Percentiles rank a stretch among this genome's conserved stretches.
phyloP scores from a whole-genome alignment of 2,329 filamentous ascomycete genomes.

The Cadophora luteo-olivacea region DNA sequence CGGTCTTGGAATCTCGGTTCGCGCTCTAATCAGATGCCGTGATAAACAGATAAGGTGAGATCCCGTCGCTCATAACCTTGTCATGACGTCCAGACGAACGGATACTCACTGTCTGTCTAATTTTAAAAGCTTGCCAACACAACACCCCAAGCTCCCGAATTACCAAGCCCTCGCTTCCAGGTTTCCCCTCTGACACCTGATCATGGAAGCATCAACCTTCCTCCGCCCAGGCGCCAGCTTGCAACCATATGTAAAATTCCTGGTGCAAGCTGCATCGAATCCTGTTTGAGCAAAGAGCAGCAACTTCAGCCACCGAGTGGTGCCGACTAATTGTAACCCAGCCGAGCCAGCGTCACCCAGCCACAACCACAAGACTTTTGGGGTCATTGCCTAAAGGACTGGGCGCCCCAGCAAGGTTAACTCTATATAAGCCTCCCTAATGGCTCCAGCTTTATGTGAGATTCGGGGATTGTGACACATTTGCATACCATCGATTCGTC shows the following conservation, averaged over 20 bases:
- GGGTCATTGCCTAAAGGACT: not conserved
- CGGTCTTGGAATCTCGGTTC: not conserved
- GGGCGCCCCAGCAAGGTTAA: slow-evolving; percentile 6
- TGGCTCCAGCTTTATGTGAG: slow-evolving; percentile 14
- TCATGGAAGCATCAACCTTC: not conserved
- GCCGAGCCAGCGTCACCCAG: not conserved
- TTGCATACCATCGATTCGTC: not conserved
- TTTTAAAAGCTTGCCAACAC: slow-evolving; percentile 9
- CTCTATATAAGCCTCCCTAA: slow-evolving; percentile 9
- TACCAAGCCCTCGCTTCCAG: not conserved
- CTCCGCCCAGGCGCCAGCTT: slow-evolving; percentile 2
- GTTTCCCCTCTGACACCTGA: not conserved
- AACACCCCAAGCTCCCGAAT: too few relatives aligned
- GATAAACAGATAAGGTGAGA: slow-evolving; percentile 8
- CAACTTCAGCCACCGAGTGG: not conserved
- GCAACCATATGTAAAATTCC: not conserved
- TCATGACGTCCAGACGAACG: not conserved
- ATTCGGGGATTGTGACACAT: slow-evolving; percentile 9
- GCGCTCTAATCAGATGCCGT: slow-evolving; percentile 14
- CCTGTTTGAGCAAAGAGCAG: slow-evolving; percentile 6
- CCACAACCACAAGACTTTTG: slow-evolving; percentile 3
- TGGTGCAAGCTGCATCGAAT: not conserved
- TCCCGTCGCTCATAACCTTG: not conserved
- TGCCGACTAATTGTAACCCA: not conserved
- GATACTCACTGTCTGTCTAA: not conserved